These are phyloP conservation scores for Nemania abortiva DNA, from an alignment of 2,329 filamentous ascomycete genomes.

Conservation along the genomic window DNA sequence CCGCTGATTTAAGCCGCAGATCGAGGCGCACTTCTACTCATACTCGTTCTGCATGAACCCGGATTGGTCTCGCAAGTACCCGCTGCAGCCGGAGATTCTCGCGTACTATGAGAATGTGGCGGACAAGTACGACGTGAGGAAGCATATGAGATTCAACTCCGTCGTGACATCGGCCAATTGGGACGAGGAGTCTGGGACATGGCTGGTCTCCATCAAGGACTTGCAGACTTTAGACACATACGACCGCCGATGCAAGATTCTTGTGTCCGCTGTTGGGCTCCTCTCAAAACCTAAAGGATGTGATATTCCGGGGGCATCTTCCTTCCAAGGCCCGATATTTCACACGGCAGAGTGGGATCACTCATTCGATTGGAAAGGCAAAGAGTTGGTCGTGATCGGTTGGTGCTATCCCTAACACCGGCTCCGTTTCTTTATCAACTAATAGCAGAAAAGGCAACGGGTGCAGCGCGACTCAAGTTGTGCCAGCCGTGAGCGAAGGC, in stretches of 20 bases:
- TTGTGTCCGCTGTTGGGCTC: slow-evolving; percentile 29
- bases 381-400: slow-evolving; percentile 34
- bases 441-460: slow-evolving; percentile 29
- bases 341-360: slow-evolving; percentile 35
- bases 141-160: slow-evolving; percentile 24
- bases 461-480: slow-evolving; percentile 33
- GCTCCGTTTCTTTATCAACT: background rate
- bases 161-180: slow-evolving; percentile 24
- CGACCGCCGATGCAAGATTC: slow-evolving; percentile 31
- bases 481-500: slow-evolving; percentile 27
- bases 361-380: slow-evolving; percentile 31
- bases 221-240: slow-evolving; percentile 26
- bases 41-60: slow-evolving; percentile 34
- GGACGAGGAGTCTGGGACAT: slow-evolving; percentile 29
- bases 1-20: slow-evolving; percentile 12
- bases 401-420: background rate
- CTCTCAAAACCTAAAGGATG: slow-evolving; percentile 28
- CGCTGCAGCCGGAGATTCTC: slow-evolving; percentile 35
- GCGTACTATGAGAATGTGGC: slow-evolving; percentile 26
- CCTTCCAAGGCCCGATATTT: slow-evolving; percentile 30
- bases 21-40: slow-evolving; percentile 26
- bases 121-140: slow-evolving; percentile 26
- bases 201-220: slow-evolving; percentile 31
- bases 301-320: slow-evolving; percentile 22
- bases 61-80: slow-evolving; percentile 32